Evolutionary conservation across 768 basidiomycete genomes (phyloP).

Genomic region (Harrya chromipes): DNA sequence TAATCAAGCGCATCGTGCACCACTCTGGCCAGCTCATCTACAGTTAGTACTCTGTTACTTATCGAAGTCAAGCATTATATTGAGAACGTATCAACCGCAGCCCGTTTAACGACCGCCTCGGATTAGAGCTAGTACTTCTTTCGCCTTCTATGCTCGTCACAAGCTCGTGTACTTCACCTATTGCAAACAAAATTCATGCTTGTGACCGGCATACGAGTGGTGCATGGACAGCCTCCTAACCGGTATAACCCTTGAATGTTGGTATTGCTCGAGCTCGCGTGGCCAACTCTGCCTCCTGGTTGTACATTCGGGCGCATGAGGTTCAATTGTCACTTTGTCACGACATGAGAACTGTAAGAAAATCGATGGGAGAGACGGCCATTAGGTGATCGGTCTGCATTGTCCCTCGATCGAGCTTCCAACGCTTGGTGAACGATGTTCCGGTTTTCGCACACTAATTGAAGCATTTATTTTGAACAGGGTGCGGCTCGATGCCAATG

Average conservation of each 20-base stretch:
- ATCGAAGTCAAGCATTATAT: not conserved
- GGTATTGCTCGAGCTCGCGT: not conserved
- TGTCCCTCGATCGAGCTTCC: not conserved
- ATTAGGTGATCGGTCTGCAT: not conserved
- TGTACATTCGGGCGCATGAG: not conserved
- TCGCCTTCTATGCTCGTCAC: slow-evolving; percentile 22
- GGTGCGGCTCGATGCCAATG: not conserved
- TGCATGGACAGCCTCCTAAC: not conserved
- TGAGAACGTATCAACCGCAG: slow-evolving; percentile 23
- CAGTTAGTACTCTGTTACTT: slow-evolving; percentile 56
- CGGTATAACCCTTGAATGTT: not conserved
- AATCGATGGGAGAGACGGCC: not conserved
- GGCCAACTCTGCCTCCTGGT: not conserved
- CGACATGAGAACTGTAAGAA: not conserved
- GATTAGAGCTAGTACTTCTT: slow-evolving; percentile 32
- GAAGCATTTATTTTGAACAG: not conserved
- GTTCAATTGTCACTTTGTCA: not conserved
- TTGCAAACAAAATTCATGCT: slow-evolving; percentile 29
- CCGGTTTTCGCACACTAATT: not conserved
- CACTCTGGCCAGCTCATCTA: slow-evolving; percentile 93
- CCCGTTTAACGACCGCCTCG: slow-evolving; percentile 42
- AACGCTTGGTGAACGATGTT: not conserved
- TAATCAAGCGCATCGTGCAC: slow-evolving; percentile 96
- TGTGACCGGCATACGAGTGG: slow-evolving; percentile 18
- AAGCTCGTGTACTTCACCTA: slow-evolving; percentile 37